phyloP scores from a whole-genome alignment of 306 rosid genomes.

The Boehmeria nivea region DNA sequence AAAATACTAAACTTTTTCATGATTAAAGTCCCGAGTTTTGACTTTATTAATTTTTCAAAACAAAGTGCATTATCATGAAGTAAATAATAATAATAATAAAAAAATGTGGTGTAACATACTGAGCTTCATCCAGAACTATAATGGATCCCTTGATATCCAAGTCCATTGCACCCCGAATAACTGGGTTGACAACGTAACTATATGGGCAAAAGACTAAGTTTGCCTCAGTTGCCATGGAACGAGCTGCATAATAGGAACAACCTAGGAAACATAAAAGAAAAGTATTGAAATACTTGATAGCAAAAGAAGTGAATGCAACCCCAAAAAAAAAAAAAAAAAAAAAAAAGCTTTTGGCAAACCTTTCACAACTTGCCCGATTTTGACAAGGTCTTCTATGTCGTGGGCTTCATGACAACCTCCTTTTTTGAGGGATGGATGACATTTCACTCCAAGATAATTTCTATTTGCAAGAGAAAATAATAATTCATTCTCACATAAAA shows the following conservation, averaged over 20 bases:
- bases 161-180: constrained; percentile 89
- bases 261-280: constrained; percentile 41
- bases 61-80: neutral
- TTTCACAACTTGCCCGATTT: constrained; percentile 73
- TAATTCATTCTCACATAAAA: neutral
- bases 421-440: constrained; percentile 75
- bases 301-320: neutral
- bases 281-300: neutral
- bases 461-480: constrained; percentile 33
- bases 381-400: constrained; percentile 90
- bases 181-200: constrained; percentile 81
- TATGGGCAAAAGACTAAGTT: constrained; percentile 89
- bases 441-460: constrained; percentile 67
- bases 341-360: constrained; percentile 41
- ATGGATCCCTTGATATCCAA: constrained; percentile 83
- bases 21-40: neutral
- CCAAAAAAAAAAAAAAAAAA: neutral
- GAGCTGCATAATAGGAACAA: constrained; percentile 93
- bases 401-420: constrained; percentile 91
- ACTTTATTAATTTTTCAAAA: neutral
- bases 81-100: neutral
- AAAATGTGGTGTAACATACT: constrained; percentile 45
- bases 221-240: constrained; percentile 79
- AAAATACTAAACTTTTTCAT: too few species aligned
- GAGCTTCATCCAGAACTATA: constrained; percentile 83